Base-by-base conservation (phyloP, 495 filamentous ascomycete genomes). In the Endocarpon pusillum region DNA sequence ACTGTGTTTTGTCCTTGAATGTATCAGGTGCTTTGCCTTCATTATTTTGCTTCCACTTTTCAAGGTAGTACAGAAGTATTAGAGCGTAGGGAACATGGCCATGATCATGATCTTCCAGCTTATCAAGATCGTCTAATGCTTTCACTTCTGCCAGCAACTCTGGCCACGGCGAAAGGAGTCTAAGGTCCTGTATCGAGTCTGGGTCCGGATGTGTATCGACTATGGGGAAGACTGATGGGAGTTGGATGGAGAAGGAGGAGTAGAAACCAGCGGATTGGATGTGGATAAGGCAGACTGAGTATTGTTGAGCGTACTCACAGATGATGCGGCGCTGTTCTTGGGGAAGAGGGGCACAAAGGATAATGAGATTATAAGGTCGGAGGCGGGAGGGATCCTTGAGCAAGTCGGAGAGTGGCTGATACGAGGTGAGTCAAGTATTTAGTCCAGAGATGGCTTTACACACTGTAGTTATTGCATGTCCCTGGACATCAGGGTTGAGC, bases 161-260 rank as follows among this genome's bases (percentile, higher is more conserved):
- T 11, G 77, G 68, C 89, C 91, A 99, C 21, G 89, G 85, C 18
- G 66, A 75, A 1, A 93, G 55, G 19, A 96, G 63, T 24, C 91
- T 76, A 34, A 99, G 66, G 40, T 99, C 91, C 34, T 76, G 77
- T 3, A 77, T 85, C 26, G 79, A 70, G 26, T 81, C 77, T 18
- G 81, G 75, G 38, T 94, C 86, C 1, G 91, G 89, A 44, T 99
- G 89, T 18, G 87, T 94, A 50, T 99, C 86, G 45, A 96, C 81
- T 43, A 96, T 82, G n/a, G 84, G 83, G 42, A 91, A 94, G 6
- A 68, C 69, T 14, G 68, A 59, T 3, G 81, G 78, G 12, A 92
- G 67, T 43, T 69, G 67, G 37, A 89, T 61, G 3, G 74, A 75
- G 51, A 94, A 87, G 22, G 76, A 76, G 2, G 83, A 78, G 49